Conservation (phyloP, 768 basidiomycete genomes). For the Tylopilus vinaceipallidus region DNA sequence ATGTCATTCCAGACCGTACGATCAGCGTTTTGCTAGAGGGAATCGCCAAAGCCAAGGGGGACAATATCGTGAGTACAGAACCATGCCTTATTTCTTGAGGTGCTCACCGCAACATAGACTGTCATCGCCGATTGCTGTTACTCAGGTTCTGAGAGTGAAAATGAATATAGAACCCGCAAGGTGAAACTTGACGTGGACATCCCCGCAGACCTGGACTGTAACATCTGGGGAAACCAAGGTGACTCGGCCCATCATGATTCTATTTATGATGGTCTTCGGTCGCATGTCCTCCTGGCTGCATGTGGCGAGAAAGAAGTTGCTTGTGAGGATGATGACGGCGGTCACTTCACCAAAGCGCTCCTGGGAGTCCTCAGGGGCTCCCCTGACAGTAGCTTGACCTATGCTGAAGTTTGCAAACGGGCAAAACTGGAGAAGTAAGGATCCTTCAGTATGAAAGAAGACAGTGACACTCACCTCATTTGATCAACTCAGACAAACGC, state of each 20-base stretch:
- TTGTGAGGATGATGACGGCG: constrained; percentile 16
- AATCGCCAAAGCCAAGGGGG: constrained; percentile 37
- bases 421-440: constrained; percentile 2
- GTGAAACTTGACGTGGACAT: constrained; percentile 1
- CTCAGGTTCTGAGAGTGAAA: constrained; percentile 38
- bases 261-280: constrained; percentile 28
- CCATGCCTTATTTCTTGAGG: not conserved
- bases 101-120: constrained; percentile 29
- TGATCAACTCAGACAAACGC: constrained; percentile 14
- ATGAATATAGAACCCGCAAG: constrained; percentile 4
- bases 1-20: constrained; percentile 44
- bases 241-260: constrained; percentile 19
- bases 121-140: constrained; percentile 47
- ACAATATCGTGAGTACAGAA: constrained; percentile 39
- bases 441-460: not conserved
- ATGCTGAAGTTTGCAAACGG: constrained; percentile 16
- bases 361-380: constrained; percentile 6
- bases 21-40: constrained; percentile 36
- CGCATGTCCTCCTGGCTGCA: constrained; percentile 43
- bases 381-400: constrained; percentile 19
- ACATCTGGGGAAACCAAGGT: constrained; percentile 20
- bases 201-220: constrained; percentile 22
- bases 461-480: not conserved
- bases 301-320: constrained; percentile 38
- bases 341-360: constrained; percentile 26